Base-by-base conservation (phyloP, 768 basidiomycete genomes). In the Russula sp. region DNA sequence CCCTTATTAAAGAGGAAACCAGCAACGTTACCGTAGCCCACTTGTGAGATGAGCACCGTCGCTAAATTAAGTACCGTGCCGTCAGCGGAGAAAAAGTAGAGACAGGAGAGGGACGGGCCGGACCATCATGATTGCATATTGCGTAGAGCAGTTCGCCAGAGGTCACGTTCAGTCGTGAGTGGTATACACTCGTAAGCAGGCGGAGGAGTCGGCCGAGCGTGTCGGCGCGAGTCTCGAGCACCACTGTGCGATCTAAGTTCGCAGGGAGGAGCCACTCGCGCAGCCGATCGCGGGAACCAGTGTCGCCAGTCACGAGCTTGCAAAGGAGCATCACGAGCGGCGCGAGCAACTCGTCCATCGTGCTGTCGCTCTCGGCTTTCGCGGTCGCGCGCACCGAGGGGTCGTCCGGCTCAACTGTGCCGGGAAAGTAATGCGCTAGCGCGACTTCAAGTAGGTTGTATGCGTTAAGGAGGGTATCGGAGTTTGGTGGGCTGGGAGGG, bases 11-110 rank as follows among this genome's bases (percentile, higher is more conserved):
- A 95, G 28, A 99, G 80, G 80, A 93, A 90, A 0, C 97, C 97
- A 0, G 94, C 93, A 48, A 94, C 93, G 72, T 94, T 94, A 48
- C 96, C 96, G 70, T 99, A 99, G 8, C 96, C 96, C 58, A 97
- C 82, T 50, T 89, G 83, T 5, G 85, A 81, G n/a, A 85, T 83
- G 18, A 98, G 78, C 0, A 80, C 83, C 6, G 82, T 78, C n/a
- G 90, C 93, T 87, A 71, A 6, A 38, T 49, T 7, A 30, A 22
- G 20, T 11, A 40, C 7, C 16, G 30, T 10, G 38, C n/a, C 0
- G 36, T 55, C 14, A 62, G 62, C 61, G 24, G 3, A 2, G 1
- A 55, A n/a, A 54, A n/a, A n/a, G 20, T 9, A 34, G 22, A 24
- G 20, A 48, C 2, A 51, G n/a, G 5, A 51, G 24, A 18, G 20